Percentiles rank a stretch among this genome's conserved stretches.
These are phyloP conservation scores for Noccaea bulbosa DNA, from an alignment of 345 rosid genomes.

Conservation along the genomic window DNA sequence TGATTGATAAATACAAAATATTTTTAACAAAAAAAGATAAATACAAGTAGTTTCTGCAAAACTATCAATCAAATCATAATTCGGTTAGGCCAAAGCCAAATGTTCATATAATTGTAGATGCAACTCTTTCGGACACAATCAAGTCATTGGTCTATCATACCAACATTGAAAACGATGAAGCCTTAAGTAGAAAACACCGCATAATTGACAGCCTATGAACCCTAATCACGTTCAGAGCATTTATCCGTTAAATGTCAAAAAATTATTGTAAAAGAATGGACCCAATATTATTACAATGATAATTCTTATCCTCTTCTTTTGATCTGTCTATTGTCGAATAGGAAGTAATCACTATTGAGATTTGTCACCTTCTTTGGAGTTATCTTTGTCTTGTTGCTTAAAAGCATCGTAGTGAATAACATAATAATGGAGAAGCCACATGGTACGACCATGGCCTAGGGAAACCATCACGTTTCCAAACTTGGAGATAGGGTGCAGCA, in stretches of 20 bases:
- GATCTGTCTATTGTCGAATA: constrained; percentile 49
- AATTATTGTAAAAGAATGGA: constrained; percentile 36
- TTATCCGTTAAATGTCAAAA: constrained; percentile 37
- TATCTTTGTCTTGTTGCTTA: constrained; percentile 44
- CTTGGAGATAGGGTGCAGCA: constrained; percentile 41
- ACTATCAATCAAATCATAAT: too few species aligned
- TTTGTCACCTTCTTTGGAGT: constrained; percentile 45
- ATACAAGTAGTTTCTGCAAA: too few species aligned
- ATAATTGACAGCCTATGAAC: constrained; percentile 40
- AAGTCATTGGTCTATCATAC: background rate
- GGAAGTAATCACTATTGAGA: constrained; percentile 43
- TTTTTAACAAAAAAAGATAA: too few species aligned
- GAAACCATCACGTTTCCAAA: constrained; percentile 44
- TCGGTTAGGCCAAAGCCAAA: background rate
- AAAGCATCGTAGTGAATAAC: constrained; percentile 40
- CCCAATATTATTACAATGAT: constrained; percentile 45
- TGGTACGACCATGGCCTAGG: constrained; percentile 41
- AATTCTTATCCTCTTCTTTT: constrained; percentile 43
- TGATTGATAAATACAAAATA: background rate
- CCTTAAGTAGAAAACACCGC: constrained; percentile 13
- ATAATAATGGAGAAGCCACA: constrained; percentile 48
- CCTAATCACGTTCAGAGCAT: constrained; percentile 37
- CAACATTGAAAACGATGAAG: constrained; percentile 7
- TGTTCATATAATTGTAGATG: background rate
- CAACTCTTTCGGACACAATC: background rate